Evolutionary conservation across 1,284 basidiomycete species (phyloP).

Genomic region (Ganoderma lucidum): DNA sequence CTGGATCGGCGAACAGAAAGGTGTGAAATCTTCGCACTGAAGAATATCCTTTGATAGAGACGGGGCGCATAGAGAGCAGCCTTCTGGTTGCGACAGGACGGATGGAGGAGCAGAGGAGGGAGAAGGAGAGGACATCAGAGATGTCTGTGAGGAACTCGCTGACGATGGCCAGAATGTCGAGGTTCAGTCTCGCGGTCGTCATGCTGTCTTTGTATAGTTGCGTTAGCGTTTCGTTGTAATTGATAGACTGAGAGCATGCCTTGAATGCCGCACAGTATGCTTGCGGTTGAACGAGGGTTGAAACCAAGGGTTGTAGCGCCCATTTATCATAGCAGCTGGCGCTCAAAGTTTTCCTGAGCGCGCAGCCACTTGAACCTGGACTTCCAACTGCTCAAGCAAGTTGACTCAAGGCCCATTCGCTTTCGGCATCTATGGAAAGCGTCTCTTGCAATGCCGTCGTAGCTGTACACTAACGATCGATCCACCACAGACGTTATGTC

Average conservation of each 20-base stretch:
- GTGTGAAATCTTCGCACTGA: neutral
- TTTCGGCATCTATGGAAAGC: no score
- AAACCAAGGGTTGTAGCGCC: neutral
- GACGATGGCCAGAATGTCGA: neutral
- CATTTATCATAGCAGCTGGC: no score
- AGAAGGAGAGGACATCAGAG: neutral
- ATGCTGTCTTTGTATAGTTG: neutral
- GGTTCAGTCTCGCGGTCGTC: neutral
- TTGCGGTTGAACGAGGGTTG: neutral
- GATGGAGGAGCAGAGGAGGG: conserved; percentile 1
- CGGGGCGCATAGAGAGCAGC: neutral
- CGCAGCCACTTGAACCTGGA: no score
- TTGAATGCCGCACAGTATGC: neutral
- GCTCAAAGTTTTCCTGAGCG: no score
- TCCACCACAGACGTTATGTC: neutral
- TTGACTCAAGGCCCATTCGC: no score
- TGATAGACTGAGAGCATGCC: neutral
- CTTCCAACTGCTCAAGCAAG: no score
- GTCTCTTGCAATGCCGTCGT: no score
- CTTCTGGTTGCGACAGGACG: neutral
- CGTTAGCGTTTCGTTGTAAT: neutral
- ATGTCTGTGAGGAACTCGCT: neutral
- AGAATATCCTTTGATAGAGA: neutral
- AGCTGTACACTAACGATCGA: neutral
- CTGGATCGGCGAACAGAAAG: neutral